Evolutionary conservation across 257 asterid species (phyloP).

Genomic region (Solanum gandarillasii): DNA sequence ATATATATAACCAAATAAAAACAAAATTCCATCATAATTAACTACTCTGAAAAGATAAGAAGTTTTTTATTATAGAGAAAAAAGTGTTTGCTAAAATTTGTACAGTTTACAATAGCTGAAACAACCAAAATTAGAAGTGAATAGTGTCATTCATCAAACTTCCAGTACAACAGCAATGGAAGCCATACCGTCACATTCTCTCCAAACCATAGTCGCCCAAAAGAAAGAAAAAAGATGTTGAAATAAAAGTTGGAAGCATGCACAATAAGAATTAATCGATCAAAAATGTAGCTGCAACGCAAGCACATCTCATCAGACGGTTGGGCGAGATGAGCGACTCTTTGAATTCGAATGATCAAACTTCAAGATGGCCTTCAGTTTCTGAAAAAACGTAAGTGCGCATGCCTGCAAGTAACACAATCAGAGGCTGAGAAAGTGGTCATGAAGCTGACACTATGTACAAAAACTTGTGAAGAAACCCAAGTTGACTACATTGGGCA

Average conservation of each 20-base stretch:
- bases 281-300: background rate
- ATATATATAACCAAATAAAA: background rate
- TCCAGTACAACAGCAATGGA: background rate
- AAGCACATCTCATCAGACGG: constrained; percentile 1
- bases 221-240: background rate
- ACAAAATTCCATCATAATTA: background rate
- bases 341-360: constrained; percentile 28
- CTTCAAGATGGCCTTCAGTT: constrained; percentile 49
- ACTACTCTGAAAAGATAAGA: background rate
- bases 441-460: background rate
- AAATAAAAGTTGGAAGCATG: background rate
- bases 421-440: background rate
- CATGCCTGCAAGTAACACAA: constrained; percentile 30
- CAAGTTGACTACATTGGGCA: background rate
- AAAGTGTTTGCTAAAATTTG: background rate
- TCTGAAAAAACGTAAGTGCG: constrained; percentile 31
- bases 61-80: background rate
- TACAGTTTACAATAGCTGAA: background rate
- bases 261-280: background rate
- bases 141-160: background rate
- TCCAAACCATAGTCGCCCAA: background rate
- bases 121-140: background rate
- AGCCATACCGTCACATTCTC: background rate
- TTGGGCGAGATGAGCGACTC: constrained; percentile 34
- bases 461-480: background rate